These are phyloP conservation scores for Alternaria tenuissima DNA, from an alignment of 2,329 filamentous ascomycete genomes.

Conservation along the genomic window DNA sequence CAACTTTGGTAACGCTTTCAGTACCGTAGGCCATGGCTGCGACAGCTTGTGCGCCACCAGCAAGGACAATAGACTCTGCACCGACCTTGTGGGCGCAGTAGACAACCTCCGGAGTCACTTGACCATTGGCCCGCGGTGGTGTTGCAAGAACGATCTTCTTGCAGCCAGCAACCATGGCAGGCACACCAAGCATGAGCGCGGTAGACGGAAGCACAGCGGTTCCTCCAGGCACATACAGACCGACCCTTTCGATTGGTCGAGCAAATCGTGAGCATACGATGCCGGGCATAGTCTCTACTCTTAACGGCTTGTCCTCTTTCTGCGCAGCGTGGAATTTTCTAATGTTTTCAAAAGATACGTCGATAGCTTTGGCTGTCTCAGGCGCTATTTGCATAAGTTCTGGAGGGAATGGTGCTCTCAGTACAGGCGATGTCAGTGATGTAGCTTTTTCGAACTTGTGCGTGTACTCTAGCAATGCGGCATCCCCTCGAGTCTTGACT, in stretches of 20 bases:
- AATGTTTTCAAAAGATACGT: slow-evolving; percentile 93
- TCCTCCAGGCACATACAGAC: slow-evolving; percentile 92
- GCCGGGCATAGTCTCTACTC: slow-evolving; percentile 97
- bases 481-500: slow-evolving; percentile 83
- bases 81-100: slow-evolving; percentile 97
- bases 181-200: slow-evolving; percentile 96
- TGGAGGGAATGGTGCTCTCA: slow-evolving; percentile 86
- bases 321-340: slow-evolving; percentile 92
- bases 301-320: slow-evolving; percentile 79
- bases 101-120: slow-evolving; percentile 94
- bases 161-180: slow-evolving; percentile 96
- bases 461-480: slow-evolving; percentile 88
- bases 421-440: slow-evolving; percentile 84
- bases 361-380: slow-evolving; percentile 91
- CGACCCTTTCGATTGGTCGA: slow-evolving; percentile 93
- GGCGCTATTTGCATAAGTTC: slow-evolving; percentile 83
- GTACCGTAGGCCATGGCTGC: slow-evolving; percentile 98
- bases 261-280: slow-evolving; percentile 94
- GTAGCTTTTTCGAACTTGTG: slow-evolving; percentile 98
- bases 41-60: slow-evolving; percentile 93
- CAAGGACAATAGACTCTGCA: slow-evolving; percentile 93
- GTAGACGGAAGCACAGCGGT: slow-evolving; percentile 97
- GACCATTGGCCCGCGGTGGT: slow-evolving; percentile 87
- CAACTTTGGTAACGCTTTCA: slow-evolving; percentile 91
- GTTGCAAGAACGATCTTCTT: slow-evolving; percentile 93